These are phyloP conservation scores for Hymenoscyphus repandus DNA, from an alignment of 2,329 filamentous ascomycete species.

Conservation along the genomic window DNA sequence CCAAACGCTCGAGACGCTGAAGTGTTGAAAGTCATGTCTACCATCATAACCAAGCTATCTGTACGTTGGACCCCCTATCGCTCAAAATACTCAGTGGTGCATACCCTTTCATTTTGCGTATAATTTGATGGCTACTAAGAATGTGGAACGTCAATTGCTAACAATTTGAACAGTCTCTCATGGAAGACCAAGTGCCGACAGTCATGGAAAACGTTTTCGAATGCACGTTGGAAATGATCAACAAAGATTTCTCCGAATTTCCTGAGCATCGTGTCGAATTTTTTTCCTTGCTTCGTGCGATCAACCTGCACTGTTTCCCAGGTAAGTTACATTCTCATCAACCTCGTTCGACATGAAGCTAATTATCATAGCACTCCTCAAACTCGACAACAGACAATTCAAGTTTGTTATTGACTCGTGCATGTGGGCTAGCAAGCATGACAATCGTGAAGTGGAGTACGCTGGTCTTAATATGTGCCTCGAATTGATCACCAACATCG, in stretches of 20 bases:
- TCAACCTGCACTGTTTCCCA: conserved; percentile 96
- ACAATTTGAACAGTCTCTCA: conserved; percentile 60
- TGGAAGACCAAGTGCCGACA: conserved; percentile 95
- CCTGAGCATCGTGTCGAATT: conserved; percentile 99
- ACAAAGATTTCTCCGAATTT: conserved; percentile 99
- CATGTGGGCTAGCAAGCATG: conserved; percentile 99
- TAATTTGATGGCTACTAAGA: neutral
- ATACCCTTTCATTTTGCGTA: conserved; percentile 23
- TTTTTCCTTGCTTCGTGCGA: conserved; percentile 92
- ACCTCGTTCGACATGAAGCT: neutral
- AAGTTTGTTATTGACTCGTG: conserved; percentile 99
- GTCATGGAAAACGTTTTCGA: conserved; percentile 99
- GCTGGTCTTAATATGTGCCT: conserved; percentile 97
- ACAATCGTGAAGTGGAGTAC: conserved; percentile 95
- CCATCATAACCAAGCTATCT: conserved; percentile 92
- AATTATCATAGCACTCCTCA: conserved; percentile 61
- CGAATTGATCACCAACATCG: conserved; percentile 95
- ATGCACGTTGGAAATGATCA: conserved; percentile 99
- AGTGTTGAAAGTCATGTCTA: conserved; percentile 95
- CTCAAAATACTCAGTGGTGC: conserved; percentile 42
- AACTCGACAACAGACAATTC: conserved; percentile 93
- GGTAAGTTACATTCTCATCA: conserved; percentile 37
- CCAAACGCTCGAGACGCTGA: conserved; percentile 93
- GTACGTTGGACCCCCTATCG: conserved; percentile 59
- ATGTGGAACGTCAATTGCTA: conserved; percentile 20